Evolutionary conservation across 345 rosid genomes (phyloP), one percentile per base, ranked within the genome.

Genomic region (Camelina neglecta): DNA sequence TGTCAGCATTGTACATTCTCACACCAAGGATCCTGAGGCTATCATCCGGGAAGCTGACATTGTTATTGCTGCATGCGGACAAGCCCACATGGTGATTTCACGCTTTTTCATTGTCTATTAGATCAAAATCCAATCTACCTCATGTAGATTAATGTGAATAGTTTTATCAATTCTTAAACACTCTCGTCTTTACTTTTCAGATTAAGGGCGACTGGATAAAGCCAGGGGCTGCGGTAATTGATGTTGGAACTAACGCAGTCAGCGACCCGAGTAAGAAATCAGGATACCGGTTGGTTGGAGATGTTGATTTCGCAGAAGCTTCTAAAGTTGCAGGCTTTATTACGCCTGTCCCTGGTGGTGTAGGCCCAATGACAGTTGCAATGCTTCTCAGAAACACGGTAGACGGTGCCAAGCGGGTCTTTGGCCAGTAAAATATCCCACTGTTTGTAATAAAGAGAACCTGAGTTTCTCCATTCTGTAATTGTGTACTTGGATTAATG

Each of bases 341-440:
- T 62, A 91, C 96, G 21, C 97, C 98, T 5, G 98, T 93, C 54
- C 98, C 98, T 0, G 98, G 98, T 51, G 98, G 98, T 45, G 96
- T 93, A 2, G 98, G 97, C 49, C 98, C 98, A 12, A 94, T 94
- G 96, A 94, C 96, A 1, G 97, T 94, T 8, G 92, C 96, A 2
- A 91, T 94, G 97, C 90, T 94, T 59, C 89, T 94, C 60, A 85
- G 75, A 80, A 91, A 91, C 78, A 90, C 97, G 15, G 72, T 94
- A 74, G 97, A 90, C 57, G 89, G 93, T 51, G 97, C 96, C 31
- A 93, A 87, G 81, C 86, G 88, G 36, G 89, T 71, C 53, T 82
- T 89, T 11, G 79, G 73, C 80, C 75, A 82, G 71, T 86, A 79
- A 82, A 42, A 21, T 11, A 33, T 35, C 20, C 49, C 6, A 72